Conservation (phyloP, 2,329 filamentous ascomycete species). For the Calonectria montana region DNA sequence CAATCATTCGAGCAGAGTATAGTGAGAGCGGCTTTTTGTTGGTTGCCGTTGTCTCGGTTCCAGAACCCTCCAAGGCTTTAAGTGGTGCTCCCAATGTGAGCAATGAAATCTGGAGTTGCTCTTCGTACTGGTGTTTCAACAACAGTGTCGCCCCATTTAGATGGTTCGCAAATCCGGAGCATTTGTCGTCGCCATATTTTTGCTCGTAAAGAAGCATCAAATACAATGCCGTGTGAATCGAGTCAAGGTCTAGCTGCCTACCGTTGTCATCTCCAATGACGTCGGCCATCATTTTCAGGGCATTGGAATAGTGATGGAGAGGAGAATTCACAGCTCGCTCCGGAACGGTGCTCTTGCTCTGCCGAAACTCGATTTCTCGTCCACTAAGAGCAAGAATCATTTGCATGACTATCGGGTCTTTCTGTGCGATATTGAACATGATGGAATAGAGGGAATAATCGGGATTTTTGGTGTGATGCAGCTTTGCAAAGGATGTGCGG, state of each 20-base stretch:
- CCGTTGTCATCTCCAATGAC: conserved; percentile 37
- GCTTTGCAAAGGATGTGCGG: conserved; percentile 48
- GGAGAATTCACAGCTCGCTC: conserved; percentile 26
- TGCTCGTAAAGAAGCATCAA: conserved; percentile 53
- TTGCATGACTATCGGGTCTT: conserved; percentile 50
- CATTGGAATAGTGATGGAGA: conserved; percentile 46
- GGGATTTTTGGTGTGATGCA: conserved; percentile 51
- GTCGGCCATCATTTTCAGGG: conserved; percentile 47
- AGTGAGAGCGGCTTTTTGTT: conserved; percentile 38
- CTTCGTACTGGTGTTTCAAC: conserved; percentile 41
- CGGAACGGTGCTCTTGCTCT: conserved; percentile 20
- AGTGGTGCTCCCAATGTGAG: background rate
- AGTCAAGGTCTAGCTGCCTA: conserved; percentile 42
- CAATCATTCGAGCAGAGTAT: conserved; percentile 47
- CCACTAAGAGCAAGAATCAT: conserved; percentile 48
- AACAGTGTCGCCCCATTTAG: conserved; percentile 47
- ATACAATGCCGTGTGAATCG: conserved; percentile 46
- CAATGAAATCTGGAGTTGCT: conserved; percentile 13
- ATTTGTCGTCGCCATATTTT: conserved; percentile 49
- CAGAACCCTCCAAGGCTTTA: background rate
- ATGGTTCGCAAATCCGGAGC: conserved; percentile 46
- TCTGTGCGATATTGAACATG: conserved; percentile 48
- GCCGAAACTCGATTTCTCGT: conserved; percentile 45
- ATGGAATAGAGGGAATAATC: conserved; percentile 50
- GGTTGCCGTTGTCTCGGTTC: background rate